Evolutionary conservation across 2,329 filamentous ascomycete genomes (phyloP).

Genomic region (Pestalotiopsis sp.): DNA sequence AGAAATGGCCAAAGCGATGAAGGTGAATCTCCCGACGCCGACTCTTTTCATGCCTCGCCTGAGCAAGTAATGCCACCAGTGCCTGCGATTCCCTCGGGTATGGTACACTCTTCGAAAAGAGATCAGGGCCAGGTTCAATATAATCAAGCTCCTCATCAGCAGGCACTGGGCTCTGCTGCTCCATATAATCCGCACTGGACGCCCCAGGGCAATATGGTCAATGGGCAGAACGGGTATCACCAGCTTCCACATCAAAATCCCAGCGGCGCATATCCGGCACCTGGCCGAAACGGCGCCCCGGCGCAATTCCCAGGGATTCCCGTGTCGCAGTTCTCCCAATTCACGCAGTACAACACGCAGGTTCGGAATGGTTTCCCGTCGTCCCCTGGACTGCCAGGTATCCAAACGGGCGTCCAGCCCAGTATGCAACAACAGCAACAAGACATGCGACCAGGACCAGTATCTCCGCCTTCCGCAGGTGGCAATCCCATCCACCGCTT

Average conservation of each 20-base stretch:
- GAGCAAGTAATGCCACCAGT: constrained; percentile 23
- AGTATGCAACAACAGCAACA: constrained; percentile 23
- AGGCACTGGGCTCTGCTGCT: constrained; percentile 15
- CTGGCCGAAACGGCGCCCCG: background rate
- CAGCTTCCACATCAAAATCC: constrained; percentile 12
- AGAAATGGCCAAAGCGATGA: constrained; percentile 36
- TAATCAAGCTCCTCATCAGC: background rate
- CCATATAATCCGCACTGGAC: constrained; percentile 18
- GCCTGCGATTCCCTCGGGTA: constrained; percentile 2
- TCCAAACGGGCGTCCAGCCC: constrained; percentile 16
- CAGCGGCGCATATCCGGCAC: constrained; percentile 13
- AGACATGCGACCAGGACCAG: constrained; percentile 11
- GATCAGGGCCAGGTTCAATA: constrained; percentile 2
- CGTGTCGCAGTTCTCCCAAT: constrained; percentile 16
- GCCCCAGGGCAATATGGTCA: background rate
- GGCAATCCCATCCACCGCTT: constrained; percentile 41
- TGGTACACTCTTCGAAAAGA: background rate
- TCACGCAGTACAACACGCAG: constrained; percentile 13
- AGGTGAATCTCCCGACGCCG: constrained; percentile 24
- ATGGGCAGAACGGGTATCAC: constrained; percentile 16
- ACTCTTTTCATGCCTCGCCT: constrained; percentile 22
- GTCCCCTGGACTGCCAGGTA: constrained; percentile 24
- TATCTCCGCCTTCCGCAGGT: constrained; percentile 16
- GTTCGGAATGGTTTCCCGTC: constrained; percentile 16
- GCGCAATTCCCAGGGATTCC: constrained; percentile 6